Base-by-base conservation (phyloP, 495 filamentous ascomycete species). In the Penicillium lagena region DNA sequence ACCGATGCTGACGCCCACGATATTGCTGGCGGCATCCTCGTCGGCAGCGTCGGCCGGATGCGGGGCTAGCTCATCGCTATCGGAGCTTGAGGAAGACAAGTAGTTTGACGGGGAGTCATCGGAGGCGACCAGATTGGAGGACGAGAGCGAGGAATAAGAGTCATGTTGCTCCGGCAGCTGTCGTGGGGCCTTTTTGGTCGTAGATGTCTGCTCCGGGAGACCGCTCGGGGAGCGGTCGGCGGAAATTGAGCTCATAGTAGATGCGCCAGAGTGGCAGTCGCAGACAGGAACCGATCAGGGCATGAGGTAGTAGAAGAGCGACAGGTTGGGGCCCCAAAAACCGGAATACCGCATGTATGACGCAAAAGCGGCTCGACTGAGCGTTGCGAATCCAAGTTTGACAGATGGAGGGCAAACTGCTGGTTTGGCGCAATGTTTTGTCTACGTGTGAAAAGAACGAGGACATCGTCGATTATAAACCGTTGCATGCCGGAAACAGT, bases 1-100 rank as follows among this genome's bases (percentile, higher is more conserved):
- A 52, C 86, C 79, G 44, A 95, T 85, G 48, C 87, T 85, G 40
- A 90, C 77, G 15, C 87, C 87, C 46, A 95, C 76, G 43, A 90
- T 80, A 46, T 81, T 79, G 49, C 83, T 78, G 43, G 64, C 68
- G 40, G 60, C 66, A 47, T 73, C 68, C 40, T 70, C 61, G 33
- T 63, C 52, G 14, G 54, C 56, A 9, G 55, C 52, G 32, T 60
- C 49, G 36, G 49, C 41, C 8, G 39, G 32, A 4, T 45, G 42
- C 2, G 51, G 39, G 17, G 37, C 28, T 13, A 37, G 46, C 7
- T 62, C 67, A 29, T 71, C 67, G 56, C 65, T 71, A 32, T 71
- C 67, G 44, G 65, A 68, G 50, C 66, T 64, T 0, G 62, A 63
- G 29, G 58, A 61, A 39, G 58, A 61, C 9, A 49, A 46, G 17